Evolutionary conservation across 768 basidiomycete species (phyloP), one percentile per base, ranked within the genome.

Genomic region (Hypsizygus marmoreus): DNA sequence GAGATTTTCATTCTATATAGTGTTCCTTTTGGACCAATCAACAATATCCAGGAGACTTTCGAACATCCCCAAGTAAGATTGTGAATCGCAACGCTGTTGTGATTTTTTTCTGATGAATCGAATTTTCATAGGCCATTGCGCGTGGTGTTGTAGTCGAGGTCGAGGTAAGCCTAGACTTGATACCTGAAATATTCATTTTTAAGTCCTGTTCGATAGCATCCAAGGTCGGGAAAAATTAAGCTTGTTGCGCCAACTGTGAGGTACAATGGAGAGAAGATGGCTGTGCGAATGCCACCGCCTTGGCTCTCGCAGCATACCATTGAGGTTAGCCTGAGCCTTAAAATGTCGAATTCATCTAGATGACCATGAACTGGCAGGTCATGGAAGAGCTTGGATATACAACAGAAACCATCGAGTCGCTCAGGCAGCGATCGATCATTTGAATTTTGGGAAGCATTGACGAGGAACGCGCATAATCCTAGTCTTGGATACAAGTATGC

Each of bases 1-100:
- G n/a, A n/a, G n/a, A n/a, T n/a, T n/a, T 37, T n/a, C 3, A 12
- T 35, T 40, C 42, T 19, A 34, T 53, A 14, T 50, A 90, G 87
- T 9, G 82, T 92, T 19, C 90, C 91, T 6, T 86, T 87, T 65
- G 90, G 88, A 23, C 95, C 95, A 13, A 95, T 97, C 70, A 97
- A 97, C 63, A 86, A 91, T 55, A 91, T 97, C 49, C 61, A 76
- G 48, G 83, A 93, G 64, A 93, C 95, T 3, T 97, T 97, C 59
- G 80, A 82, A 25, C 95, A 97, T 65, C 91, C 92, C 6, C 82
- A 84, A 67, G 75, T 71, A 48, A 53, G 60, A 9, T 9, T 20
- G 6, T 11, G 29, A 29, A 10, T 22, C 28, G 12, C 29, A 41
- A 25, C 14, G 2, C 24, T 25, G 9, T 37, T 17, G 32, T n/a